phyloP scores from a whole-genome alignment of 169 alveolate species.

The Besnoitia besnoiti region DNA sequence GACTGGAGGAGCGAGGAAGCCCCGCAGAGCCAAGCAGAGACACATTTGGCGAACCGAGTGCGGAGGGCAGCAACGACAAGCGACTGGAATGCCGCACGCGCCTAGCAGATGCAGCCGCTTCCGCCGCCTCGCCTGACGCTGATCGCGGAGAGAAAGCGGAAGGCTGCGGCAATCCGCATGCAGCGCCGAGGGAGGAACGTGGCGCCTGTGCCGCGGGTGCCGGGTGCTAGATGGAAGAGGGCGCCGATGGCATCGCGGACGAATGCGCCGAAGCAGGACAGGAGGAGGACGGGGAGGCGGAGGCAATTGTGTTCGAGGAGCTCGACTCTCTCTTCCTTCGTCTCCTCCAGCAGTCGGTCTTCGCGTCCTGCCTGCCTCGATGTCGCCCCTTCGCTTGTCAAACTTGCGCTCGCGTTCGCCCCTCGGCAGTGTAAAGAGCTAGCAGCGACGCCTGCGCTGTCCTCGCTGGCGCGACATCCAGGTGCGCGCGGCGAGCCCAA shows the following conservation, averaged over 20 bases:
- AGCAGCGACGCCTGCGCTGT: neutral
- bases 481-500: neutral
- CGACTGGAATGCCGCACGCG: too few relatives aligned
- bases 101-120: neutral
- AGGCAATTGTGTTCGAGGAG: neutral
- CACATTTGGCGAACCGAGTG: too few relatives aligned
- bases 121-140: neutral
- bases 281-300: neutral
- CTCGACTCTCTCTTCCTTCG: neutral
- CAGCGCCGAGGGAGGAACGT: too few relatives aligned
- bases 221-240: too few relatives aligned
- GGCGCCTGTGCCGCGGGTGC: too few relatives aligned
- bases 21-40: too few relatives aligned
- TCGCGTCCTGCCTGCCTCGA: neutral
- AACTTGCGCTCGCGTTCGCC: neutral
- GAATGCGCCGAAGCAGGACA: neutral
- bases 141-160: neutral
- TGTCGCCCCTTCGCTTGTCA: neutral
- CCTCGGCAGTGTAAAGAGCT: neutral
- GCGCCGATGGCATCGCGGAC: neutral
- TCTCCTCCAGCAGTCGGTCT: neutral
- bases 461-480: neutral
- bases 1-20: neutral
- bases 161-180: too few relatives aligned
- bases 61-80: too few relatives aligned